Base-by-base conservation (phyloP, 371 early-diverging fungal genomes). In the Haplosporangium sp. region DNA sequence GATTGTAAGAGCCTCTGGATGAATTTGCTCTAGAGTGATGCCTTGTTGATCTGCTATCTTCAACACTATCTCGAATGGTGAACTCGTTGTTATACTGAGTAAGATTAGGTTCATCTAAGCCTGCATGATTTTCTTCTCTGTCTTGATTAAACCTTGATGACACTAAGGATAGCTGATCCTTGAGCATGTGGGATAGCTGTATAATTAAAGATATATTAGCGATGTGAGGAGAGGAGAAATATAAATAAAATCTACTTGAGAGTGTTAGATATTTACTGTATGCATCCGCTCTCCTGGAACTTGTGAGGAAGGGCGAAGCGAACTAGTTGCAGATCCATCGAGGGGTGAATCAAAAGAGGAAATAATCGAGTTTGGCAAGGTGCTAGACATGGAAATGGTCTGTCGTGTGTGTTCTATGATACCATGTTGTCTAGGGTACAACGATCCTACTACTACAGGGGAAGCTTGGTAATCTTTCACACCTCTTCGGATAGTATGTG, bases 151-250 rank as follows among this genome's bases (percentile, higher is more conserved):
- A 37, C 4, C 35, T 63, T 17, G 62, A 2, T 0, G 57, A 44
- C 2, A 58, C 61, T 17, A 77, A 35, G 4, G 78, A 77, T 0
- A 77, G 63, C 17, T 65, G 63, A n/a, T 38, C 78, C n/a, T 77
- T 55, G 37, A 69, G 60, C 58, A 73, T 27, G 19, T 72, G 66
- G 15, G 78, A 77, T 6, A 77, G 47, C 70, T 77, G 58, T 0
- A n/a, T 53, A 38, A 48, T 17, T 4, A 17, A 48, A n/a, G 17
- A 17, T 13, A 13, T 48, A 5, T 27, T 57, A 65, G 34, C 38
- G 34, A 53, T n/a, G 15, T 37, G 61, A 34, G 4, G 59, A 59
- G n/a, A 39, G 20, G n/a, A n/a, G 48, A 48, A 17, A 48, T 15
- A 48, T 48, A 48, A 27, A 15, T n/a, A 48, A 17, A 48, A n/a